Evolutionary conservation across 208 protist species (phyloP).

Genomic region (Lotmaria passim): DNA sequence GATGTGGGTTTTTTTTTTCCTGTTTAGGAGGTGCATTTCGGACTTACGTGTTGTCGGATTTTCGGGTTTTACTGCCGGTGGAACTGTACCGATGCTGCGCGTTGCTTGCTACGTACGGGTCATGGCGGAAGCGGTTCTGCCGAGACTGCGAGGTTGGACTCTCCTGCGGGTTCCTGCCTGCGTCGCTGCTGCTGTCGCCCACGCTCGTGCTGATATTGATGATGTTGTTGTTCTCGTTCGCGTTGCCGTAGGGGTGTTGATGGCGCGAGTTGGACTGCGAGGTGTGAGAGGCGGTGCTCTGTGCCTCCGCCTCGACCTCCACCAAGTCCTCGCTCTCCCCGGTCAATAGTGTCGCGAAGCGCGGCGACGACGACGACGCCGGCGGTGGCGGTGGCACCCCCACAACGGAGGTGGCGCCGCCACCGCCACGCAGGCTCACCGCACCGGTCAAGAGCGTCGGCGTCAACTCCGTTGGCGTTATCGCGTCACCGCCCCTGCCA

Average conservation of each 20-base stretch:
- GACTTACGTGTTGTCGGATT: too few species aligned
- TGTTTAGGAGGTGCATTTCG: too few species aligned
- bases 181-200: not conserved
- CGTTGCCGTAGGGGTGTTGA: too few species aligned
- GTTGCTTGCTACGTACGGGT: constrained; percentile 8
- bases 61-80: too few species aligned
- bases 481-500: not conserved
- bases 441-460: not conserved
- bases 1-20: too few species aligned
- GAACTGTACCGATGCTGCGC: not conserved
- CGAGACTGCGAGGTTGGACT: not conserved
- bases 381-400: not conserved
- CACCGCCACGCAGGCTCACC: not conserved
- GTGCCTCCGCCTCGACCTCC: not conserved
- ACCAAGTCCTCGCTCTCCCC: constrained; percentile 2
- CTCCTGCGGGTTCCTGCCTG: not conserved
- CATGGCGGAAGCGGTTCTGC: constrained; percentile 7
- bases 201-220: not conserved
- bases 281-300: constrained; percentile 2
- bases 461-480: not conserved
- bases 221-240: too few species aligned
- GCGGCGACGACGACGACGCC: too few species aligned
- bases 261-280: not conserved
- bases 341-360: not conserved
- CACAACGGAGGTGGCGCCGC: not conserved